phyloP scores from a whole-genome alignment of 139 green algal genomes.

The Chloropicon primus region DNA sequence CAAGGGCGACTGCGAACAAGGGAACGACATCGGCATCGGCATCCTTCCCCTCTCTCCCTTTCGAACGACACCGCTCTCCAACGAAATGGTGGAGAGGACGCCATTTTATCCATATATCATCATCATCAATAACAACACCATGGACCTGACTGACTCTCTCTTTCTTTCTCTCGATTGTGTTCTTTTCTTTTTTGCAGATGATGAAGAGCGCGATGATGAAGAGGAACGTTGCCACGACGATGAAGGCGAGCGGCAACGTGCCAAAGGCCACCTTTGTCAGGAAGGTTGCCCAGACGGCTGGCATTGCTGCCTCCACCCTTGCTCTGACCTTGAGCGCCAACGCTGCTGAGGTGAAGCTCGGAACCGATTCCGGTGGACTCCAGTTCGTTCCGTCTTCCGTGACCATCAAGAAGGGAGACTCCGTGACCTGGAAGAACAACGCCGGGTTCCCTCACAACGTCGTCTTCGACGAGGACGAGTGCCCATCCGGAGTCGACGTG shows the following conservation, averaged over 20 bases:
- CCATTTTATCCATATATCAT: too few species aligned
- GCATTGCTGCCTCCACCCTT: conserved; percentile 46
- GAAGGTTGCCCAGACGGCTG: conserved; percentile 18
- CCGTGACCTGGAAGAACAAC: conserved; percentile 67
- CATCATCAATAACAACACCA: too few species aligned
- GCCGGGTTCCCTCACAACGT: conserved; percentile 71
- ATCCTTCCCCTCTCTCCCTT: too few species aligned
- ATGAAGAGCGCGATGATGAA: neutral
- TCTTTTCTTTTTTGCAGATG: neutral
- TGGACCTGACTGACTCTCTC: too few species aligned
- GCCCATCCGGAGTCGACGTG: conserved; percentile 67
- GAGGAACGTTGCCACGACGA: neutral
- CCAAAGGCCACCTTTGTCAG: neutral
- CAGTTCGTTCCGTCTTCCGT: conserved; percentile 47
- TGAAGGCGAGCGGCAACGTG: neutral
- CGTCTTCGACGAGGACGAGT: conserved; percentile 86
- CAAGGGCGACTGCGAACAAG: too few species aligned
- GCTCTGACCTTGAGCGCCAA: conserved; percentile 51
- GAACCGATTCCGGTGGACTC: conserved; percentile 54
- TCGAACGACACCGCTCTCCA: too few species aligned
- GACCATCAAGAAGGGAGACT: conserved; percentile 56
- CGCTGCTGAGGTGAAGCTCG: conserved; percentile 65
- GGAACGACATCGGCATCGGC: too few species aligned
- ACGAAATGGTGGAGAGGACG: too few species aligned
- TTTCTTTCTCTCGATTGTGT: too few species aligned